phyloP scores from a whole-genome alignment of 768 basidiomycete genomes.

The Lactarius pseudohatsudake region DNA sequence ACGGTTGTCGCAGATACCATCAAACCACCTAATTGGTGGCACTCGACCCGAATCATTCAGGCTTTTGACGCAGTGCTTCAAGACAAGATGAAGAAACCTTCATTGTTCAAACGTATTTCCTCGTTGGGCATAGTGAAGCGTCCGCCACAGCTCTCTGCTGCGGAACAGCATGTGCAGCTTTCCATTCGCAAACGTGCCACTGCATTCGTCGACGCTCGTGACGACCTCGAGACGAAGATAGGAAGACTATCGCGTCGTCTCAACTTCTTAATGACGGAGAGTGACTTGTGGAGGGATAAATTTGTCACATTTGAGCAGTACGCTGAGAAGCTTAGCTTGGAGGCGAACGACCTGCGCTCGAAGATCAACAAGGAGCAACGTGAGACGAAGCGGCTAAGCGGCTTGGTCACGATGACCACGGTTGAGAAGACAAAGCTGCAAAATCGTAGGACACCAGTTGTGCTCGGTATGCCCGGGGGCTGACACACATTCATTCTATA shows the following conservation, averaged over 20 bases:
- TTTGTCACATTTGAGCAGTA: constrained; percentile 94
- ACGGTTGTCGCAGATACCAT: constrained; percentile 87
- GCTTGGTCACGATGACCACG: constrained; percentile 72
- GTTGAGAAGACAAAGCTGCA: constrained; percentile 79
- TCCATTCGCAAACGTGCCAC: constrained; percentile 94
- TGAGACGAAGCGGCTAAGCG: constrained; percentile 83
- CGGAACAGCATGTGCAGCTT: constrained; percentile 82
- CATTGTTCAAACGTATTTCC: constrained; percentile 80
- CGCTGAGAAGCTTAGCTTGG: constrained; percentile 84
- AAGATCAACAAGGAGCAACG: constrained; percentile 92
- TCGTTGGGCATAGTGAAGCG: constrained; percentile 70
- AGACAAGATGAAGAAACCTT: constrained; percentile 91
- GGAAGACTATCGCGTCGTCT: constrained; percentile 80
- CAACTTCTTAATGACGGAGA: constrained; percentile 91
- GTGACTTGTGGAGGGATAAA: constrained; percentile 88
- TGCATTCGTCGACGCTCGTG: constrained; percentile 90
- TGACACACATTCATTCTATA: constrained; percentile 34
- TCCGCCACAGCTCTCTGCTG: constrained; percentile 59
- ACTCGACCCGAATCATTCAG: constrained; percentile 84
- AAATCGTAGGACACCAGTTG: constrained; percentile 53
- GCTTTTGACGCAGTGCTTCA: constrained; percentile 87
- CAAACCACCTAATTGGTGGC: constrained; percentile 93
- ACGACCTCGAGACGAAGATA: constrained; percentile 92
- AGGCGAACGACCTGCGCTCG: constrained; percentile 78
- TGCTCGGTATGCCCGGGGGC: background rate